Percentiles rank a stretch among this genome's conserved stretches.
These are phyloP conservation scores for Rhizoclosmatium globosum DNA, from an alignment of 192 early-diverging fungal species.

Conservation along the genomic window DNA sequence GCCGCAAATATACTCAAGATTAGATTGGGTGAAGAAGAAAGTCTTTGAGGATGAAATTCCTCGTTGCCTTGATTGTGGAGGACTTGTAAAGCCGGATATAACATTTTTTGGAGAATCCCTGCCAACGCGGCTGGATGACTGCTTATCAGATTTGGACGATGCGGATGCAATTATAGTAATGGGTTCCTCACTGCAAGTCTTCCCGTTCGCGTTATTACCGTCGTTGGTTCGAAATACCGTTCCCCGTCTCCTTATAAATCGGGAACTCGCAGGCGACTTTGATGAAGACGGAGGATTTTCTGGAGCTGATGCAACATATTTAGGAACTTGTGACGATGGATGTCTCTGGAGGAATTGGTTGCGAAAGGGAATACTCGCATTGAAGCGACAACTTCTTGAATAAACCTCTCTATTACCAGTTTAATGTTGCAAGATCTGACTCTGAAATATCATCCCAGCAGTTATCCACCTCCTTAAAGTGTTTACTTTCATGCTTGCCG, in stretches of 20 bases:
- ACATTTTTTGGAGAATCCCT: slow-evolving; percentile 94
- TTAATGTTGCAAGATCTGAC: too few relatives aligned
- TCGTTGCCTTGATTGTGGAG: slow-evolving; percentile 67
- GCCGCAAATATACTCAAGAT: slow-evolving; percentile 17
- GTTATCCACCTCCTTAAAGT: too few relatives aligned
- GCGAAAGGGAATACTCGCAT: too few relatives aligned
- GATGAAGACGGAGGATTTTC: slow-evolving; percentile 3
- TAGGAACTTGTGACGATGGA: too few relatives aligned
- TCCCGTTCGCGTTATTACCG: slow-evolving; percentile 86
- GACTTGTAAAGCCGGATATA: slow-evolving; percentile 91
- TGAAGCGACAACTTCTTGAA: too few relatives aligned
- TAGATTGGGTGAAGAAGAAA: slow-evolving; percentile 14
- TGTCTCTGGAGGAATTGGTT: too few relatives aligned
- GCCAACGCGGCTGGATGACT: slow-evolving; percentile 62
- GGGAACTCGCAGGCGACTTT: slow-evolving; percentile 75
- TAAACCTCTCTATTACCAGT: too few relatives aligned
- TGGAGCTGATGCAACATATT: too few relatives aligned
- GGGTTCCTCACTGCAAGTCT: slow-evolving; percentile 90
- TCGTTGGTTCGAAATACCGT: slow-evolving; percentile 64
- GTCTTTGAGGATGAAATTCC: slow-evolving; percentile 65
- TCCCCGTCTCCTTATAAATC: slow-evolving; percentile 92
- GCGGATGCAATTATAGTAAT: slow-evolving; percentile 92
- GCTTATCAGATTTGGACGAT: slow-evolving; percentile 21
- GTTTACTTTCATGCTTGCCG: too few relatives aligned
- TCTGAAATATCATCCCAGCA: too few relatives aligned